Percentiles rank a stretch among this genome's conserved stretches.
These are phyloP conservation scores for Persicaria maculosa DNA, from an alignment of 148 eudicot genomes.

Conservation along the genomic window DNA sequence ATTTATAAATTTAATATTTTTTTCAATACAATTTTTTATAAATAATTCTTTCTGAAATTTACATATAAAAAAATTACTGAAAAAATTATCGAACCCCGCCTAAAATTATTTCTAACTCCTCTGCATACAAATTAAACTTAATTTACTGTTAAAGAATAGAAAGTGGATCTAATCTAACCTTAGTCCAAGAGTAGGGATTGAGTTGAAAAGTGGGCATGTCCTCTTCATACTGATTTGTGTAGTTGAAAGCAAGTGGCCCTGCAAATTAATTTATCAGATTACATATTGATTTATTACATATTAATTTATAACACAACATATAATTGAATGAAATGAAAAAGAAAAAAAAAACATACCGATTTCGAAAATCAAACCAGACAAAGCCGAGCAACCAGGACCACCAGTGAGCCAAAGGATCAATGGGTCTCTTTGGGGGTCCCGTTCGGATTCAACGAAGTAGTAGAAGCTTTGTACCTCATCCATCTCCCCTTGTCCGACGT, in stretches of 20 bases:
- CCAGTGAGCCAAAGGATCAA: conserved; percentile 9
- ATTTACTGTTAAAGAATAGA: too few species aligned
- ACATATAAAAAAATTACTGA: too few species aligned
- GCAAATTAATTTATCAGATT: not conserved
- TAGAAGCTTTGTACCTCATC: conserved; percentile 9
- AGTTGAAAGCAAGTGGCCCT: not conserved
- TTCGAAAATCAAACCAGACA: conserved; percentile 1
- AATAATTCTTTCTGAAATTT: too few species aligned
- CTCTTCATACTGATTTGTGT: not conserved
- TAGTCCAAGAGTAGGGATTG: conserved; percentile 9
- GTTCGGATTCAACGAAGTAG: conserved; percentile 9
- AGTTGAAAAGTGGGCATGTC: not conserved
- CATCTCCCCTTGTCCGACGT: not conserved
- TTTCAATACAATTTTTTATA: too few species aligned
- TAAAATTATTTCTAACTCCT: too few species aligned
- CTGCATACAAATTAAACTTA: too few species aligned
- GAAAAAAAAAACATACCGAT: not conserved
- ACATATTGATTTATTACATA: too few species aligned
- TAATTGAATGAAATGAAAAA: not conserved
- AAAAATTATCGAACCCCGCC: too few species aligned
- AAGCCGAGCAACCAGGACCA: conserved; percentile 7
- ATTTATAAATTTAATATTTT: too few species aligned
- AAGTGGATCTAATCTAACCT: not conserved
- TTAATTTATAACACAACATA: too few species aligned
- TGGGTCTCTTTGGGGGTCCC: not conserved